Conservation (phyloP, 208 protist species). For the Wallacemonas collosoma region DNA sequence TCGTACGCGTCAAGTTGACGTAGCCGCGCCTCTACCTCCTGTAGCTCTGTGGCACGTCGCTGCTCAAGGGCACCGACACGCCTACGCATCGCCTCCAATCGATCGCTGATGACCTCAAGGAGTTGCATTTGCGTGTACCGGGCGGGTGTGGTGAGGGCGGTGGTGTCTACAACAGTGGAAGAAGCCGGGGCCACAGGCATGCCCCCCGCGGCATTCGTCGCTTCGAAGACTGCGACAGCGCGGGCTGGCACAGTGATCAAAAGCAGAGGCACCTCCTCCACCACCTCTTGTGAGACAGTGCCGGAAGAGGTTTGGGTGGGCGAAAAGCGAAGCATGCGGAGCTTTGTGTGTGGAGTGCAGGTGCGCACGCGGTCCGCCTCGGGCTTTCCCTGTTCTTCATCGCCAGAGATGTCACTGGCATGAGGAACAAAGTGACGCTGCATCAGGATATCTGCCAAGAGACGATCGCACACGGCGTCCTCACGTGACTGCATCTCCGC, state of each 20-base stretch:
- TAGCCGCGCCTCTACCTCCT: conserved; percentile 27
- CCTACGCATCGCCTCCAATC: conserved; percentile 37
- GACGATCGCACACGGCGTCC: conserved; percentile 17
- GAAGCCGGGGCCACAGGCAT: neutral
- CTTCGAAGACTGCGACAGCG: neutral
- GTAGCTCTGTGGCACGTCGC: conserved; percentile 36
- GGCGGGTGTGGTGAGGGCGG: conserved; percentile 32
- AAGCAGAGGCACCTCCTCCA: conserved; percentile 3
- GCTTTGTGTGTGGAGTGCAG: conserved; percentile 8
- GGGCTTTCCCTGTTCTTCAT: neutral
- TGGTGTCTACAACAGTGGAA: neutral
- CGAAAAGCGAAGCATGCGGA: conserved; percentile 3
- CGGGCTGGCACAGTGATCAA: conserved; percentile 17
- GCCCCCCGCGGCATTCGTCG: neutral
- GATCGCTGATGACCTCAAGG: conserved; percentile 34
- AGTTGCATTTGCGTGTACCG: conserved; percentile 47
- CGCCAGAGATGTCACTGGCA: neutral
- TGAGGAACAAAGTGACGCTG: conserved; percentile 14
- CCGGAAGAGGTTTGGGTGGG: neutral
- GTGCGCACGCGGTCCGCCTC: neutral
- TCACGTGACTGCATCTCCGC: conserved; percentile 12
- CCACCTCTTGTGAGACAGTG: neutral
- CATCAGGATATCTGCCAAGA: conserved; percentile 16
- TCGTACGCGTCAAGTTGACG: conserved; percentile 48
- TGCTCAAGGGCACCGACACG: conserved; percentile 42